Conservation (phyloP, 192 early-diverging fungal genomes). For the Entophlyctis luteolus region DNA sequence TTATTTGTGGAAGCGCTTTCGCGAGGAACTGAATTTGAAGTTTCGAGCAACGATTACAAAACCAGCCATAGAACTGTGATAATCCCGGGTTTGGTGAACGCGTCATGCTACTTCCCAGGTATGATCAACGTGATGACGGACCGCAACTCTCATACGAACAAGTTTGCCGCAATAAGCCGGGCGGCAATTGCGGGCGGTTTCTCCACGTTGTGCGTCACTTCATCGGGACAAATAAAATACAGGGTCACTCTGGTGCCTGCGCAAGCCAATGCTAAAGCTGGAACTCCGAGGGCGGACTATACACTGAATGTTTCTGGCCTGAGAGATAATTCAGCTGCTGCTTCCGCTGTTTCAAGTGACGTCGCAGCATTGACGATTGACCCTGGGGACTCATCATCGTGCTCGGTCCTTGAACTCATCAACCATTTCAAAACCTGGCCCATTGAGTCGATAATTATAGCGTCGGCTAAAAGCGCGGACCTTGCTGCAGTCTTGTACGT, state of each 20-base stretch:
- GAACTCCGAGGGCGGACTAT: conserved; percentile 67
- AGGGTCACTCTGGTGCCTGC: conserved; percentile 52
- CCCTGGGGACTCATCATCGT: conserved; percentile 49
- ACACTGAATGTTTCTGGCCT: conserved; percentile 66
- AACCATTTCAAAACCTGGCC: conserved; percentile 83
- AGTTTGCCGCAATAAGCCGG: conserved; percentile 61
- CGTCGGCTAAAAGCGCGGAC: conserved; percentile 79
- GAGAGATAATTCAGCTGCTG: conserved; percentile 54
- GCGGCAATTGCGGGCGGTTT: conserved; percentile 83
- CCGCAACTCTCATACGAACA: conserved; percentile 24
- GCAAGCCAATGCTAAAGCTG: conserved; percentile 39
- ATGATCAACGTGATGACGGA: conserved; percentile 37
- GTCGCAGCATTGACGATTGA: conserved; percentile 58
- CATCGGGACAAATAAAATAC: conserved; percentile 53
- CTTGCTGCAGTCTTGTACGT: conserved; percentile 85
- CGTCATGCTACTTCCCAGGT: conserved; percentile 62
- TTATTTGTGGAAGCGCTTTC: conserved; percentile 93
- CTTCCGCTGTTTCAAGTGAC: conserved; percentile 41
- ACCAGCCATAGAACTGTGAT: conserved; percentile 77
- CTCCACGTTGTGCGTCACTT: conserved; percentile 73
- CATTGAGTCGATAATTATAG: conserved; percentile 64
- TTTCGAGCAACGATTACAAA: conserved; percentile 85
- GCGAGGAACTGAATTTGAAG: conserved; percentile 65
- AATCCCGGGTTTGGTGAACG: conserved; percentile 85
- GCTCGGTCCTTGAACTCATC: conserved; percentile 55